Evolutionary conservation across 306 rosid genomes (phyloP).

Genomic region (Lotus japonicus): DNA sequence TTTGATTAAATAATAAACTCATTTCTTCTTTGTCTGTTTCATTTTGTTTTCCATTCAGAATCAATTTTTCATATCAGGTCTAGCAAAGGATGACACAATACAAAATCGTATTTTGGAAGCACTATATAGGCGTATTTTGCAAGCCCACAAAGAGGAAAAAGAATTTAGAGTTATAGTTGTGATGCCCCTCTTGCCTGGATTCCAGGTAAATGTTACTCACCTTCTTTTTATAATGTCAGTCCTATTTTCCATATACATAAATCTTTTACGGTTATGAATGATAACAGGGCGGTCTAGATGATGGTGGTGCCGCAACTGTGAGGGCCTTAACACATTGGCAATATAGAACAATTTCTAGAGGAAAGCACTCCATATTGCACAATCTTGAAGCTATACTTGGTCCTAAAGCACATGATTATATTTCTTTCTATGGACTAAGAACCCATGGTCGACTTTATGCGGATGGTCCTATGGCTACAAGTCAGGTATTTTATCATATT

Average conservation of each 20-base stretch:
- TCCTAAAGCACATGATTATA: slow-evolving; percentile 71
- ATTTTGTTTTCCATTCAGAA: slow-evolving; percentile 49
- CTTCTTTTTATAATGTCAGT: not conserved
- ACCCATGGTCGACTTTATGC: slow-evolving; percentile 76
- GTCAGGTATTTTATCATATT: slow-evolving; percentile 57
- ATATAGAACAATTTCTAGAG: slow-evolving; percentile 88
- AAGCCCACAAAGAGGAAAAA: slow-evolving; percentile 74
- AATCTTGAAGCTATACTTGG: slow-evolving; percentile 73
- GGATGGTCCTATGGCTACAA: slow-evolving; percentile 80
- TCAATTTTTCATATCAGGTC: slow-evolving; percentile 97
- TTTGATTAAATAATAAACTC: slow-evolving; percentile 11
- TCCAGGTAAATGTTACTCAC: slow-evolving; percentile 56
- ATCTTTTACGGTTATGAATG: not conserved
- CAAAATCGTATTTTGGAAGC: slow-evolving; percentile 87
- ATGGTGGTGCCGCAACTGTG: slow-evolving; percentile 94
- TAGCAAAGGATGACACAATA: slow-evolving; percentile 63
- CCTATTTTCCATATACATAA: slow-evolving; percentile 2
- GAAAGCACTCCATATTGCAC: slow-evolving; percentile 62
- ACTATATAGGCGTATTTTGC: slow-evolving; percentile 69
- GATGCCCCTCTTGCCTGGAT: slow-evolving; percentile 94
- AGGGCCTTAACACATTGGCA: slow-evolving; percentile 99
- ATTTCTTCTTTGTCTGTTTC: not conserved
- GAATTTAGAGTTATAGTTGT: slow-evolving; percentile 80
- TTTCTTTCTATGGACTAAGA: slow-evolving; percentile 90
- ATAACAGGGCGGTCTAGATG: slow-evolving; percentile 90